Evolutionary conservation across 257 asterid genomes (phyloP), one percentile per base, ranked within the genome.

Genomic region (Solanum etuberosum): DNA sequence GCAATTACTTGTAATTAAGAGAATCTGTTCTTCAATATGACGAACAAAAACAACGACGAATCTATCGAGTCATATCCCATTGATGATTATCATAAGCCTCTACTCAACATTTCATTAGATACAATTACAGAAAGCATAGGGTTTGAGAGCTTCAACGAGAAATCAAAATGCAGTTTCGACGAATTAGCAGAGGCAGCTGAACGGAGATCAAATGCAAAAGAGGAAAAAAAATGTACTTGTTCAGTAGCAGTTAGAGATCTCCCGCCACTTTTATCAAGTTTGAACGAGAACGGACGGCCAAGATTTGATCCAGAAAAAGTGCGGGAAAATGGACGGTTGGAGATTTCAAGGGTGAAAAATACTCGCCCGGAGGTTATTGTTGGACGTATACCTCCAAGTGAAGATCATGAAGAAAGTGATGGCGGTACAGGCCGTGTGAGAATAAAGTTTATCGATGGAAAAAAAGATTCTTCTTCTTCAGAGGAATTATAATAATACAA

Each of bases 121-220:
- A 89, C 86, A 16, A 46, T 34, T 37, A 86, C 89, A 23, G 88
- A 86, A 18, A 63, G 74, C 84, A 11, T 87, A 42, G 89, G 89
- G 25, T 71, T 78, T 29, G 89, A 89, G 65, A 86, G 87, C 86
- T 57, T 86, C 8, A 84, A 35, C 15, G 86, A 20, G 59, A 76
- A 51, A 59, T n/a, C 14, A 3, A n/a, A 34, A 23, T 32, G 83
- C 8, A 4, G 7, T 70, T 27, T 29, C 6, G 3, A 80, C 9
- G 40, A 78, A 78, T 23, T 27, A 20, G n/a, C n/a, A n/a, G n/a
- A n/a, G n/a, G n/a, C n/a, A n/a, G 40, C 13, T 7, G 67, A 80
- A 80, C 3, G 6, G 5, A 43, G 85, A 80, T 5, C 40, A 80
- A 80, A 82, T 16, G 23, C 37, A 8, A 11, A 84, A 37, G 25